Evolutionary conservation across 495 filamentous ascomycete genomes (phyloP), one percentile per base, ranked within the genome.

Genomic region (Parathielavia hyrcaniae): DNA sequence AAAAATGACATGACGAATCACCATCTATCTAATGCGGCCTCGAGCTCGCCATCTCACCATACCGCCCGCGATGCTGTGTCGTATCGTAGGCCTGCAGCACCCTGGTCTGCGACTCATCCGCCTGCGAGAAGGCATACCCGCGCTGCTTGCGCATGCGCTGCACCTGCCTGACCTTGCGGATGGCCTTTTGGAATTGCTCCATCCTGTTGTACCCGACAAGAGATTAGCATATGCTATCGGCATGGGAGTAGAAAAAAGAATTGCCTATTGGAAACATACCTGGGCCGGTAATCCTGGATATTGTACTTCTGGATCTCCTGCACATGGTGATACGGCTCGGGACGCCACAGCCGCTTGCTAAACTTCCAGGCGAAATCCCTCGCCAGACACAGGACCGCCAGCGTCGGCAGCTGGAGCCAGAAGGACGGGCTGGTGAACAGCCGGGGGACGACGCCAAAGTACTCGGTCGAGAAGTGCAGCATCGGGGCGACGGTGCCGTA

Each of bases 231-330:
- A n/a, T n/a, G n/a, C n/a, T n/a, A n/a, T n/a, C n/a, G n/a, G n/a
- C n/a, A n/a, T n/a, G n/a, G n/a, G n/a, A n/a, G n/a, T n/a, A n/a
- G n/a, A n/a, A n/a, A n/a, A n/a, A n/a, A n/a, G n/a, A 32, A 26
- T 12, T 9, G 7, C 19, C 2, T 30, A 6, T 5, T 10, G 8
- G 14, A 60, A 57, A 63, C 69, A 47, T 81, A 87, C 81, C 92
- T 79, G 43, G 93, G 93, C 60, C 95, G 81, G 71, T 99, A 99
- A 75, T 99, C 95, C 73, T 97, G 95, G 53, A 99, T 95, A 66
- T 99, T 99, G 76, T 96, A 99, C 73, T 99, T 99, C 72, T 99
- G 95, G 62, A 99, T 99, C 74, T 99, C 95, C 75, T 99, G 95
- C 45, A 99, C 90, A 71, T 99, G 95, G 65, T 99, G 95, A 67